These are phyloP conservation scores for Mycena belliarum DNA, from an alignment of 768 basidiomycete genomes.

Conservation along the genomic window DNA sequence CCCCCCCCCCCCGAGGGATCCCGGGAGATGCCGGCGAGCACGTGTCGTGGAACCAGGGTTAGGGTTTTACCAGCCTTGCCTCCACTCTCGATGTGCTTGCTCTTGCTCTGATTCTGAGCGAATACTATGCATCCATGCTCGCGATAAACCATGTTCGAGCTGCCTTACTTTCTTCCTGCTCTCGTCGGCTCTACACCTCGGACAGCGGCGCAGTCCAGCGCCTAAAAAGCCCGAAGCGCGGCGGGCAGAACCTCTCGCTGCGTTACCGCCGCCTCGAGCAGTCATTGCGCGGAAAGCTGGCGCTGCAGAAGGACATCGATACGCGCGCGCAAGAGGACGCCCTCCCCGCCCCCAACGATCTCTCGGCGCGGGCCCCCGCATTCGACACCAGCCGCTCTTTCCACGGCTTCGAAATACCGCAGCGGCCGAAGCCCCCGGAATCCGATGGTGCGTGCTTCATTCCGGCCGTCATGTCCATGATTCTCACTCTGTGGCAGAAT, in stretches of 20 bases:
- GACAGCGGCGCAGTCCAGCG: constrained; percentile 15
- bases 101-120: too few species aligned
- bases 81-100: too few species aligned
- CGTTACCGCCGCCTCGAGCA: constrained; percentile 60
- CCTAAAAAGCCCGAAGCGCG: constrained; percentile 32
- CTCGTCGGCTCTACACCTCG: neutral
- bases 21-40: too few species aligned
- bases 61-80: too few species aligned
- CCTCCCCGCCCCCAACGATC: constrained; percentile 3
- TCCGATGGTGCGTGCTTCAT: constrained; percentile 65
- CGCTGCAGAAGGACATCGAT: constrained; percentile 28
- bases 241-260: constrained; percentile 61
- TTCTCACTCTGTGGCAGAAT: constrained; percentile 50
- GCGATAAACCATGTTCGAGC: neutral
- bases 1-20: too few species aligned
- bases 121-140: neutral
- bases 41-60: too few species aligned
- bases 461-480: neutral
- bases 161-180: too few species aligned
- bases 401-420: constrained; percentile 59
- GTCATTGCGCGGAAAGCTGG: constrained; percentile 46
- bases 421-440: constrained; percentile 60
- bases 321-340: constrained; percentile 24
- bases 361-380: neutral
- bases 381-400: constrained; percentile 31